These are phyloP conservation scores for Canavalia gladiata DNA, from an alignment of 306 rosid genomes.

Conservation along the genomic window DNA sequence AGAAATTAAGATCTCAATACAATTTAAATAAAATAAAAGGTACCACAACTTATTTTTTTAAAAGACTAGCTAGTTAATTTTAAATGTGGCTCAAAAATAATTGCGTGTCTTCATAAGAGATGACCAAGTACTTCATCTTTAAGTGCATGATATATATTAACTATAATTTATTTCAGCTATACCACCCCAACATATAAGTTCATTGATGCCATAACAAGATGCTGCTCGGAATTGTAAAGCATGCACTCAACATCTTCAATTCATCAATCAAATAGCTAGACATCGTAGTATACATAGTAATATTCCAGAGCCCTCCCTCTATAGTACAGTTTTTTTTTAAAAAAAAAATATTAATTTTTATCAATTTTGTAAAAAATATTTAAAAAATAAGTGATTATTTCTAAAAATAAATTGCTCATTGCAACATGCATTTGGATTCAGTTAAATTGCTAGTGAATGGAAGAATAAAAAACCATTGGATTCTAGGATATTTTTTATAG, in stretches of 20 bases:
- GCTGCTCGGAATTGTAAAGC: background rate
- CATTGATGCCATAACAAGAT: conserved; percentile 14
- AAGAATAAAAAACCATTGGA: background rate
- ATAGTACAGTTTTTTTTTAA: background rate
- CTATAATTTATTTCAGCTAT: background rate
- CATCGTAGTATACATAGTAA: no score
- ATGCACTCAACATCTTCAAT: conserved; percentile 6
- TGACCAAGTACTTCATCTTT: background rate
- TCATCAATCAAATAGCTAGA: background rate
- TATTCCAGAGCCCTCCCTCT: background rate
- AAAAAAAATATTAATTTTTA: no score
- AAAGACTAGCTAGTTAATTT: background rate
- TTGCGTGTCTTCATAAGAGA: no score
- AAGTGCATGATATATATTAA: background rate
- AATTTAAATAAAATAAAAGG: background rate
- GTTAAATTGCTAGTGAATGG: no score
- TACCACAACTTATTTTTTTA: background rate
- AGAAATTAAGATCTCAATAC: background rate
- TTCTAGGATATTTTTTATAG: background rate
- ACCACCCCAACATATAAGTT: background rate
- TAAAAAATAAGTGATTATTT: no score
- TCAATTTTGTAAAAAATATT: no score
- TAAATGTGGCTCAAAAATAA: no score
- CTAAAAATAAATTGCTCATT: no score
- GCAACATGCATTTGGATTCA: background rate